Conservation (phyloP, 306 rosid genomes). For the Dicorynia guianensis region DNA sequence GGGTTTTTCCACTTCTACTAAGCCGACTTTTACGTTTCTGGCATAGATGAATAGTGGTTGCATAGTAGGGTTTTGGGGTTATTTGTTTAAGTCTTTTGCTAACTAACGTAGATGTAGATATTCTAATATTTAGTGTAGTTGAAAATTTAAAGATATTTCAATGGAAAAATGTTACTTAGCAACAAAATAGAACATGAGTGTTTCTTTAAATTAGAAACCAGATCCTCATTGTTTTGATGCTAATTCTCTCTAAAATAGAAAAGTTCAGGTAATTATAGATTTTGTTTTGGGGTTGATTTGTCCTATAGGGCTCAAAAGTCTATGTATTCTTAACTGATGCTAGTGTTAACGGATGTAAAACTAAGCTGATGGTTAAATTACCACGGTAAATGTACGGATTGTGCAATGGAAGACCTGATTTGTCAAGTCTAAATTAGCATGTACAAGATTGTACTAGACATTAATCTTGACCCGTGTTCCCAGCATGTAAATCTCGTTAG, state of each 20-base stretch:
- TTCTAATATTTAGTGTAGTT: neutral
- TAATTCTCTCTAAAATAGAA: too few species aligned
- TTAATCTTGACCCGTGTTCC: too few species aligned
- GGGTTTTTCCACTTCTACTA: neutral
- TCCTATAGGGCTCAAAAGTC: neutral
- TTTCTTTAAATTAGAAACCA: neutral
- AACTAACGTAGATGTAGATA: neutral
- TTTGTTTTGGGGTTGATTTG: neutral
- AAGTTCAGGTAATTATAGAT: neutral
- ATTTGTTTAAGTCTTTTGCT: neutral
- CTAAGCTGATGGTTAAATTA: constrained; percentile 30
- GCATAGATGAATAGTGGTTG: constrained; percentile 6
- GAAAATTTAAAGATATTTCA: neutral
- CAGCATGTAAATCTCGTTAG: constrained; percentile 91
- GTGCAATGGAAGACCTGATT: constrained; percentile 80
- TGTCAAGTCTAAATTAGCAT: constrained; percentile 92
- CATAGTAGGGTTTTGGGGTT: neutral
- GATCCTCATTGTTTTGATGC: too few species aligned
- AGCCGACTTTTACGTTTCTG: neutral
- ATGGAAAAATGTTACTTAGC: neutral
- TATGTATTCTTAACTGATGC: neutral
- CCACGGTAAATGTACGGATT: constrained; percentile 62
- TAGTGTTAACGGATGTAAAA: constrained; percentile 21
- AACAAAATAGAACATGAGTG: neutral
- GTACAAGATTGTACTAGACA: too few species aligned